These are phyloP conservation scores for Posidonia oceanica DNA, from an alignment of 116 monocot species.

Conservation along the genomic window DNA sequence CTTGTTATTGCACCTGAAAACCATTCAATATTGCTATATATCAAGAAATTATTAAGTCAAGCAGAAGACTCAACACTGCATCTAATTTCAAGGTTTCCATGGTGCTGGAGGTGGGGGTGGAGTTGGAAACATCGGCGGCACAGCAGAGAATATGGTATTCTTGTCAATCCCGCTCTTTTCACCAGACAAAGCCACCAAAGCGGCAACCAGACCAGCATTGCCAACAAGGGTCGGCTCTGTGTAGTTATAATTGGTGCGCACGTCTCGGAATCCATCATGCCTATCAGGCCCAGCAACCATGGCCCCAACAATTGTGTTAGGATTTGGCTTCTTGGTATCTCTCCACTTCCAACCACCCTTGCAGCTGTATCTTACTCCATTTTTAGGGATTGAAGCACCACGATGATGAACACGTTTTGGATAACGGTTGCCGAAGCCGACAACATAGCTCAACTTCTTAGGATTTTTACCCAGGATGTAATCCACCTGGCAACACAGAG, in stretches of 20 bases:
- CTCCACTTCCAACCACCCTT: conserved; percentile 43
- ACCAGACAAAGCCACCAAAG: conserved; percentile 19
- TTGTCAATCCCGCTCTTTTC: conserved; percentile 10
- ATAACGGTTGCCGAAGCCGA: conserved; percentile 21
- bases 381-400: conserved; percentile 28
- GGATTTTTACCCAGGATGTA: conserved; percentile 39
- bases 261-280: conserved; percentile 31
- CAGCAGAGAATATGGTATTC: conserved; percentile 17
- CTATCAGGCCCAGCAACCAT: conserved; percentile 39
- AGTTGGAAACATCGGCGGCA: conserved; percentile 11
- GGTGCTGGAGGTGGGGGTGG: conserved; percentile 4
- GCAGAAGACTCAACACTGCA: background rate
- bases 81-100: conserved; percentile 9
- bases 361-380: conserved; percentile 25
- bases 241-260: conserved; percentile 29
- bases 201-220: conserved; percentile 36
- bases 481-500: conserved; percentile 18
- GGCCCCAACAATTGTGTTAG: conserved; percentile 27
- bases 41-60: background rate
- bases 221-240: conserved; percentile 30
- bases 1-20: background rate
- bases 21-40: background rate
- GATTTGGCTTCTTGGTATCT: conserved; percentile 23
- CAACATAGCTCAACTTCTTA: conserved; percentile 37
- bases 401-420: conserved; percentile 34